Evolutionary conservation across 257 asterid species (phyloP).

Genomic region (Fraxinus excelsior): DNA sequence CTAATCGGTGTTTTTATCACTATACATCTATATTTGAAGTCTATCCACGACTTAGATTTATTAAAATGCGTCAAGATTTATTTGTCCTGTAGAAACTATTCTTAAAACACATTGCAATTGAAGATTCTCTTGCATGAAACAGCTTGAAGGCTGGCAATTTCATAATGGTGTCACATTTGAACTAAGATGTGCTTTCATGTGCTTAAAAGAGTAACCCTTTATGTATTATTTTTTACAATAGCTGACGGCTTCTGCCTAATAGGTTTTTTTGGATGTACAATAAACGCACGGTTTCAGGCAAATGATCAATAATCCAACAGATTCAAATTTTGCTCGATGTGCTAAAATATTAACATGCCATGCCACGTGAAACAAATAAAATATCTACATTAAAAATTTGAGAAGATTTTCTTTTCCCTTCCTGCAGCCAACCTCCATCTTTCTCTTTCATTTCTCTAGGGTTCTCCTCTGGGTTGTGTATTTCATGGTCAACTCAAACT

Average conservation of each 20-base stretch:
- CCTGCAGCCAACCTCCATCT: not conserved
- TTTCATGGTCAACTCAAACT: slow-evolving; percentile 15
- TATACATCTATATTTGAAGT: not conserved
- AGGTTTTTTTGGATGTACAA: not conserved
- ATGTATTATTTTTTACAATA: not conserved
- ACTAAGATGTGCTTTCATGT: not conserved
- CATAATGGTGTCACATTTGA: not conserved
- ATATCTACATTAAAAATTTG: not conserved
- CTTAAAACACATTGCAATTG: not conserved
- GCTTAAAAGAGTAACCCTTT: not conserved
- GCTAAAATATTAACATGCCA: slow-evolving; percentile 10
- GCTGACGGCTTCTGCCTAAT: not conserved
- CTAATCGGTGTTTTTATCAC: not conserved
- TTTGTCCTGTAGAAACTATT: not conserved
- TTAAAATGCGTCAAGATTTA: not conserved
- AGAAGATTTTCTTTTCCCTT: not conserved
- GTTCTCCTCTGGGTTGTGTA: not conserved
- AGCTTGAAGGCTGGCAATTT: not conserved
- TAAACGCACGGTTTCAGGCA: not conserved
- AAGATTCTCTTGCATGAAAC: not conserved
- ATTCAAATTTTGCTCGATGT: slow-evolving; percentile 4
- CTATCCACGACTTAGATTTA: not conserved
- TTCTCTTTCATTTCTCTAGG: slow-evolving; percentile 14
- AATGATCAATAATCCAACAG: not conserved
- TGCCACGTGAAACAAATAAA: not conserved